Percentiles rank a stretch among this genome's conserved stretches.
phyloP scores from a whole-genome alignment of 768 basidiomycete species.

The Mycena maculata region DNA sequence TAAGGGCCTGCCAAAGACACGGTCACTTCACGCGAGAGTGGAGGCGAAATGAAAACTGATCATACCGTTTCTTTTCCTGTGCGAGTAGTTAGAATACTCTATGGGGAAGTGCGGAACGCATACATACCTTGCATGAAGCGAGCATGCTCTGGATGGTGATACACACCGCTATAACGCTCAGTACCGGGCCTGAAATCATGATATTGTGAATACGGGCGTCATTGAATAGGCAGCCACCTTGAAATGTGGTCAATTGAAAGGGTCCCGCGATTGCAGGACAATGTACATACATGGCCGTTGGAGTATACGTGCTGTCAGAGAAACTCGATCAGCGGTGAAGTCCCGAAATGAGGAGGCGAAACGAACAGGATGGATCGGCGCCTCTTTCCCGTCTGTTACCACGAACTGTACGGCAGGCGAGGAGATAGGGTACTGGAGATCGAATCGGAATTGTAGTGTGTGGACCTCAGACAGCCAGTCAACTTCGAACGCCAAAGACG shows the following conservation, averaged over 20 bases:
- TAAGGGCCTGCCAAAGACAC: slow-evolving; percentile 62
- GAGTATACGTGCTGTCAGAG: slow-evolving; percentile 83
- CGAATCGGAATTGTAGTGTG: slow-evolving; percentile 86
- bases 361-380: slow-evolving; percentile 86
- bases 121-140: slow-evolving; percentile 83
- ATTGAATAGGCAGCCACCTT: slow-evolving; percentile 53
- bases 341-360: neutral
- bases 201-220: slow-evolving; percentile 13
- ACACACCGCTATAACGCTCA: slow-evolving; percentile 84
- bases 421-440: slow-evolving; percentile 85
- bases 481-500: too few species aligned
- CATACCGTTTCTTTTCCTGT: slow-evolving; percentile 74
- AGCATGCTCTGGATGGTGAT: slow-evolving; percentile 93
- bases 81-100: slow-evolving; percentile 46
- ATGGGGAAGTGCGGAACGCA: slow-evolving; percentile 4
- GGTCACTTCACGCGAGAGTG: slow-evolving; percentile 19
- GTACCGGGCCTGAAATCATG: slow-evolving; percentile 72
- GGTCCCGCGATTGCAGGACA: slow-evolving; percentile 22
- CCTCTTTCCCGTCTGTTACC: slow-evolving; percentile 67
- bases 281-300: slow-evolving; percentile 78
- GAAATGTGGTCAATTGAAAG: slow-evolving; percentile 17
- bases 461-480: slow-evolving; percentile 70
- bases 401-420: slow-evolving; percentile 91
- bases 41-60: slow-evolving; percentile 15
- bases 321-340: slow-evolving; percentile 21